Percentiles rank a stretch among this genome's conserved stretches.
Conservation (phyloP, 2,329 filamentous ascomycete species). For the Zasmidium citrigriseum region DNA sequence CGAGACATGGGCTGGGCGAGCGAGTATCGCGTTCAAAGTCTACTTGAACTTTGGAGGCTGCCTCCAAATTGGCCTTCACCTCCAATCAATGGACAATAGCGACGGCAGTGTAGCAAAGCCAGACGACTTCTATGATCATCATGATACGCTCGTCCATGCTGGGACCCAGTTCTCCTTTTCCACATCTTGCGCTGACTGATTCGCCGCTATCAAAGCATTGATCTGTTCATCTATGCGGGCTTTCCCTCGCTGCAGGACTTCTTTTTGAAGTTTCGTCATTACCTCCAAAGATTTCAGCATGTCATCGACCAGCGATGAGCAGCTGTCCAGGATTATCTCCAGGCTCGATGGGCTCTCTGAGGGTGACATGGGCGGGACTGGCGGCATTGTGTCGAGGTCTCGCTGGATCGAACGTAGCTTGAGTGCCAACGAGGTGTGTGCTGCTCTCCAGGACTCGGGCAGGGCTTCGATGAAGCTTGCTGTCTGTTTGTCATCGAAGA, state of each 20-base stretch:
- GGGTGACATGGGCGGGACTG: constrained; percentile 22
- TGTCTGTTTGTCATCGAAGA: constrained; percentile 26
- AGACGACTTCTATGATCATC: not conserved
- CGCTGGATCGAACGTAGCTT: constrained; percentile 58
- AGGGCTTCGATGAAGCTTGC: constrained; percentile 59
- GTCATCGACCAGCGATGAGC: constrained; percentile 52
- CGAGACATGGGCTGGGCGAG: constrained; percentile 65
- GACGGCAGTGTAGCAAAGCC: not conserved
- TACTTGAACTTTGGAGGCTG: constrained; percentile 49
- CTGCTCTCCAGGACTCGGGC: constrained; percentile 60
- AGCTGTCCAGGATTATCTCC: constrained; percentile 51
- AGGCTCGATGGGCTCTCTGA: constrained; percentile 41
- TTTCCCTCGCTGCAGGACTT: constrained; percentile 58
- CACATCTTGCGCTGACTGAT: constrained; percentile 1
- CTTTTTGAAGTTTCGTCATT: constrained; percentile 64
- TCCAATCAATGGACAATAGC: not conserved
- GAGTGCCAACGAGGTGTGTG: constrained; percentile 54
- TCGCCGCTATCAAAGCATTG: constrained; percentile 16
- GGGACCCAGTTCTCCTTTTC: constrained; percentile 29
- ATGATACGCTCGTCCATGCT: constrained; percentile 28
- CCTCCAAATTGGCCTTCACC: constrained; percentile 19
- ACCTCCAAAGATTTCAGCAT: constrained; percentile 65
- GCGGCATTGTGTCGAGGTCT: constrained; percentile 52
- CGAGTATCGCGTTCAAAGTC: constrained; percentile 59
- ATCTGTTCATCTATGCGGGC: constrained; percentile 55